Base-by-base conservation (phyloP, 2,329 filamentous ascomycete genomes). In the Pseudopyricularia cyperi region DNA sequence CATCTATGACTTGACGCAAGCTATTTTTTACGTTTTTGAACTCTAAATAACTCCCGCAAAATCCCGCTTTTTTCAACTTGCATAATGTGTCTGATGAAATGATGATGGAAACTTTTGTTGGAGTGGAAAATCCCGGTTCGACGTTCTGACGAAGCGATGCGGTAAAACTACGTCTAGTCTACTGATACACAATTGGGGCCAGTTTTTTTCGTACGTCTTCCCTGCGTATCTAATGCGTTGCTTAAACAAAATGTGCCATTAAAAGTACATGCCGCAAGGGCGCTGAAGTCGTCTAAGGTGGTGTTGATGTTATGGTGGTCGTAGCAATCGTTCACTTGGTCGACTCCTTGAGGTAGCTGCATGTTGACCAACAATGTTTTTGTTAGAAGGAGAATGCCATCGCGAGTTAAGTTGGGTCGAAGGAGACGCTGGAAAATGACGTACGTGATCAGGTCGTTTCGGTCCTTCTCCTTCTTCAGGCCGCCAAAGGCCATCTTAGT, bases 401-500 rank as follows among this genome's bases (percentile, higher is more conserved):
- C 2, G n/a, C 46, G 34, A 15, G 17, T 9, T 14, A 14, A 34
- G 28, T 24, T 54, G 44, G 30, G 24, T 17, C 15, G 1, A 15
- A n/a, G 14, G n/a, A 8, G n/a, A n/a, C 42, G 7, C 17, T 4
- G 8, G 7, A 15, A 37, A 37, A 15, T 33, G 57, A 80, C 85
- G 65, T 86, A 91, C 85, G 89, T 89, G 82, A 98, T 95, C 66
- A 98, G 80, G 74, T 98, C 91, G 72, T 97, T 95, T 72, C 93
- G 83, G 79, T 97, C 93, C 87, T 97, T 97, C 69, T 83, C 82
- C 88, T 98, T 98, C 90, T 98, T 98, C 68, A 98, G 82, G 72
- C 93, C 93, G 76, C 93, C 93, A 70, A 97, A 98, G 65, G 93
- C 93, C 93, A 98, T 98, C 89, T 97, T 98, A 77, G 93, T 98